Percentiles rank a stretch among this genome's conserved stretches.
phyloP scores from a whole-genome alignment of 2,329 filamentous ascomycete genomes.

The Xylariaceae sp. region DNA sequence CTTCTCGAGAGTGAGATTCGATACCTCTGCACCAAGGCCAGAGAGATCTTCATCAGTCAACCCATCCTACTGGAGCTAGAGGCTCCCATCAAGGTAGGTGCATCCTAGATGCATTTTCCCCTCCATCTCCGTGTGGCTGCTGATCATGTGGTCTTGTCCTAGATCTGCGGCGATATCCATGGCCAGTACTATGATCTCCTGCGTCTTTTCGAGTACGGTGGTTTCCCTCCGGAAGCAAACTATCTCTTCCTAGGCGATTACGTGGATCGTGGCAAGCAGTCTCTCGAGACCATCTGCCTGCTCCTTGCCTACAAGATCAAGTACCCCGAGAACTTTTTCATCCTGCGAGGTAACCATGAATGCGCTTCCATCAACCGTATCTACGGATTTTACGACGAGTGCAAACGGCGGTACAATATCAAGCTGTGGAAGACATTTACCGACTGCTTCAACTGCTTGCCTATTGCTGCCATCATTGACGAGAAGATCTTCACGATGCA shows the following conservation, averaged over 20 bases:
- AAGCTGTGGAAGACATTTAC: conserved; percentile 98
- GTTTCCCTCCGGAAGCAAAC: conserved; percentile 97
- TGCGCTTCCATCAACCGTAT: conserved; percentile 94
- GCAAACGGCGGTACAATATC: conserved; percentile 91
- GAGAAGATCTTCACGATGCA: conserved; percentile 99
- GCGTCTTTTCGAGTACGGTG: conserved; percentile 95
- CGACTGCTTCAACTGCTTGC: conserved; percentile 91
- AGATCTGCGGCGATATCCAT: conserved; percentile 99
- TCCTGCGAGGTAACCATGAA: conserved; percentile 91
- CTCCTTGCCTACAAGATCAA: conserved; percentile 96
- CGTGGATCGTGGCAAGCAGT: conserved; percentile 94
- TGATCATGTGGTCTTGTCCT: conserved; percentile 12
- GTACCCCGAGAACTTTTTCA: conserved; percentile 95
- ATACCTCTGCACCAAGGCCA: conserved; percentile 94
- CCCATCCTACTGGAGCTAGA: conserved; percentile 96
- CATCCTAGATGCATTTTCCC: conserved; percentile 23
- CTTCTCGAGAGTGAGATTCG: conserved; percentile 94
- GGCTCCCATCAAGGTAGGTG: conserved; percentile 92
- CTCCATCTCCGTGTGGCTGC: background rate
- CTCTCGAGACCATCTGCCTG: conserved; percentile 86
- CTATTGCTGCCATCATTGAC: conserved; percentile 93
- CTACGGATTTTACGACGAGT: conserved; percentile 97
- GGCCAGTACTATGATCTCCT: conserved; percentile 98
- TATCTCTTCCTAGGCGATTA: conserved; percentile 98
- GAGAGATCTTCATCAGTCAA: conserved; percentile 99